Evolutionary conservation across 192 early-diverging fungal genomes (phyloP).

Genomic region (Backusella liffmaniae): DNA sequence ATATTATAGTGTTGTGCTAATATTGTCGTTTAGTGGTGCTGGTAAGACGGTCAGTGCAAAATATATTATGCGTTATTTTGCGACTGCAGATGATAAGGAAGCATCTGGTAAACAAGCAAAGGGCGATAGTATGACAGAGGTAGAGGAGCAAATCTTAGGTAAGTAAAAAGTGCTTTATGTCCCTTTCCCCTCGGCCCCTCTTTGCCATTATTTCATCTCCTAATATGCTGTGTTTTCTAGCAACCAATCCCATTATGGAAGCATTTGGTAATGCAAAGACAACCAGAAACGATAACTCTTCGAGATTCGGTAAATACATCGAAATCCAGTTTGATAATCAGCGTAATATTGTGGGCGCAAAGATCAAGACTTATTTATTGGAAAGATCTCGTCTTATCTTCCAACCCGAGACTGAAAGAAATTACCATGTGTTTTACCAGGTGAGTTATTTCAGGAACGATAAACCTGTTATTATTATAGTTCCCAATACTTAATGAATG

Average conservation of each 20-base stretch:
- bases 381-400: constrained; percentile 94
- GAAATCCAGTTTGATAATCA: constrained; percentile 91
- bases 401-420: constrained; percentile 92
- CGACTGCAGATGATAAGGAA: constrained; percentile 71
- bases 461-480: neutral
- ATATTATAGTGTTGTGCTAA: neutral
- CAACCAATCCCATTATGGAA: constrained; percentile 99
- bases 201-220: neutral
- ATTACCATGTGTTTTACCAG: constrained; percentile 99
- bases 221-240: constrained; percentile 27
- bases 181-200: neutral
- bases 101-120: constrained; percentile 37
- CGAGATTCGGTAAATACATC: constrained; percentile 98
- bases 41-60: constrained; percentile 98
- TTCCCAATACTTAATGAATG: neutral
- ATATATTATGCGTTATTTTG: constrained; percentile 98
- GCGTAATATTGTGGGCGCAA: constrained; percentile 88
- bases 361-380: constrained; percentile 94
- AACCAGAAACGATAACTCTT: constrained; percentile 97
- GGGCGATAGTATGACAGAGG: constrained; percentile 59
- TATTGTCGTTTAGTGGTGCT: constrained; percentile 64
- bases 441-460: constrained; percentile 14
- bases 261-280: constrained; percentile 99
- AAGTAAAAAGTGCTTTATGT: neutral
- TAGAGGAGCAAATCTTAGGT: constrained; percentile 81